Evolutionary conservation across 352 stramenopile genomes (phyloP).

Genomic region (Phytopythium chamaehyphon): DNA sequence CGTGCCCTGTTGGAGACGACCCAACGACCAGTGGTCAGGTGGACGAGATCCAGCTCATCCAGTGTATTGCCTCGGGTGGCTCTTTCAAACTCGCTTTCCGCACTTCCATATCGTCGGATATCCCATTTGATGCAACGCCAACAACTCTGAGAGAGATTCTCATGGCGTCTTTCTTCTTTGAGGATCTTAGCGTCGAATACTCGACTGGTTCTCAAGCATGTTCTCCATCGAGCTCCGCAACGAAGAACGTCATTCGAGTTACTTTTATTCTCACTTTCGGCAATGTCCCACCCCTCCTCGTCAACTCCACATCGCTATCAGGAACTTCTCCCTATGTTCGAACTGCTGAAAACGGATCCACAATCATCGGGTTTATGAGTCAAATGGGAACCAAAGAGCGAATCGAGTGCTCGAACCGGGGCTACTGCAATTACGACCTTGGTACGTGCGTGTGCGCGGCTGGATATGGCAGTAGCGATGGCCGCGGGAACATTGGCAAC

Average conservation of each 20-base stretch:
- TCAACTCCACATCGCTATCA: conserved; percentile 30
- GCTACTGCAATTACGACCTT: conserved; percentile 68
- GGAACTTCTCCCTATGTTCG: conserved; percentile 13
- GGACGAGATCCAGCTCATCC: conserved; percentile 78
- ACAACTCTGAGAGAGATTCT: conserved; percentile 53
- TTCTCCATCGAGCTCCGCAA: conserved; percentile 17
- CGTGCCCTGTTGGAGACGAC: conserved; percentile 86
- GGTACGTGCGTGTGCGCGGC: conserved; percentile 44
- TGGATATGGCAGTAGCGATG: conserved; percentile 61
- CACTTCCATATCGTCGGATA: conserved; percentile 32
- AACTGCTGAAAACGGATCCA: conserved; percentile 34
- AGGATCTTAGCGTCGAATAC: conserved; percentile 46
- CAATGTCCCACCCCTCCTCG: conserved; percentile 34
- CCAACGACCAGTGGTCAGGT: conserved; percentile 72
- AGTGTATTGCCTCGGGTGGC: conserved; percentile 54
- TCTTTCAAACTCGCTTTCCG: conserved; percentile 64
- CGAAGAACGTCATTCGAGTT: conserved; percentile 47
- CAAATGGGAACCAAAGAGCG: conserved; percentile 88
- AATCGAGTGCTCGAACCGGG: conserved; percentile 83
- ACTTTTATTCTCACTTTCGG: conserved; percentile 52
- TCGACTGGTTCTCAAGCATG: conserved; percentile 31
- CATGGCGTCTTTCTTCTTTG: conserved; percentile 36
- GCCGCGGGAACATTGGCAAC: conserved; percentile 44
- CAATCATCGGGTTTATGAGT: conserved; percentile 31
- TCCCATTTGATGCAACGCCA: conserved; percentile 48